Conservation (phyloP, 2,329 filamentous ascomycete species). For the Aspergillus fumigatus region DNA sequence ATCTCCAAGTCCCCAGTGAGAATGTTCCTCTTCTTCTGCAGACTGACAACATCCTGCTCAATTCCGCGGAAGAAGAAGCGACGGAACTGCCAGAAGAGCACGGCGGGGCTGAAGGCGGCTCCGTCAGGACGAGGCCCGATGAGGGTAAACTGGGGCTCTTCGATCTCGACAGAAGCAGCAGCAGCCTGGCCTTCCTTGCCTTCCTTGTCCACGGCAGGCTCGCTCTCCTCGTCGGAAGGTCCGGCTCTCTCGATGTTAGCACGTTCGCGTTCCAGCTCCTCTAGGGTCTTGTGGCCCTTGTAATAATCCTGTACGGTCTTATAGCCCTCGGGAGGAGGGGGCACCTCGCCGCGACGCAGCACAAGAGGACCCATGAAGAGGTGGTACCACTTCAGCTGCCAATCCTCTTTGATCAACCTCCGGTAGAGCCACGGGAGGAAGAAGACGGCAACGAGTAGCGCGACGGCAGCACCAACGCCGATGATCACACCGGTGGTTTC, state of each 20-base stretch:
- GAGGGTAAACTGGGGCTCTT: conserved; percentile 1
- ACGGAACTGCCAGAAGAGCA: conserved; percentile 14
- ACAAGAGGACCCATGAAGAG: conserved; percentile 13
- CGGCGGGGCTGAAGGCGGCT: conserved; percentile 5
- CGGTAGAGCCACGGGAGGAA: conserved; percentile 15
- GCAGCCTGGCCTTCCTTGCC: neutral
- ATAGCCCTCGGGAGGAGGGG: conserved; percentile 6
- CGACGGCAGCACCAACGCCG: conserved; percentile 11
- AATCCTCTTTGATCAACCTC: conserved; percentile 11
- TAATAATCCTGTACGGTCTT: conserved; percentile 12
- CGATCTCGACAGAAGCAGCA: neutral
- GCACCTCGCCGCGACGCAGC: conserved; percentile 12
- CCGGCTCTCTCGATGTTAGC: neutral
- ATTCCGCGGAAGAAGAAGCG: conserved; percentile 13
- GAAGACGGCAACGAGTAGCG: conserved; percentile 4
- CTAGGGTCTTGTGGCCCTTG: conserved; percentile 17
- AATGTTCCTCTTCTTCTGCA: conserved; percentile 15
- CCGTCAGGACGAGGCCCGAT: conserved; percentile 15
- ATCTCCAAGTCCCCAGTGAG: conserved; percentile 14
- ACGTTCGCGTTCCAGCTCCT: conserved; percentile 12
- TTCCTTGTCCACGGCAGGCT: neutral
- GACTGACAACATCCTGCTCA: conserved; percentile 12
- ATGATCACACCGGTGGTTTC: conserved; percentile 11
- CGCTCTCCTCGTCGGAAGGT: neutral
- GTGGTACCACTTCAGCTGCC: conserved; percentile 11